Base-by-base conservation (phyloP, 75 land plant species). In the Cunninghamia lanceolata region DNA sequence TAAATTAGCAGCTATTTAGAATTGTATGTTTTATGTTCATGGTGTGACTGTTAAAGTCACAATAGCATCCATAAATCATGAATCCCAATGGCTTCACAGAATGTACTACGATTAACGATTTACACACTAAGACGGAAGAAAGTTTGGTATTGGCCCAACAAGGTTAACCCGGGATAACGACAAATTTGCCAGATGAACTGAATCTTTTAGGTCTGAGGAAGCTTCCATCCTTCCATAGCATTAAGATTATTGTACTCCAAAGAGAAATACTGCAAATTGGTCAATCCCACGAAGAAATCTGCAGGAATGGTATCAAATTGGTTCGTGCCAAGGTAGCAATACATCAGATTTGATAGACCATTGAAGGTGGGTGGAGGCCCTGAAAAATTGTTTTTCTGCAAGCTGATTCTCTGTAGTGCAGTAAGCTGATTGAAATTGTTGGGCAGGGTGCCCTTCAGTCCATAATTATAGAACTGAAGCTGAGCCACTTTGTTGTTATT, bases 271-370 rank as follows among this genome's bases (percentile, higher is more conserved):
- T 86, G 34, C 45, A 94, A 79, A 84, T 71, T 83, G 14, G 6
- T 70, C 16, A 96, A 89, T 19, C 94, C 97, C 25, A 63, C 80
- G 86, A 95, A 96, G 85, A 96, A 96, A 90, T 94, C 98, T 6
- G 83, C 63, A 1, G 98, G 97, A 54, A 96, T 96, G 0, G 94
- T 85, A 80, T 91, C 92, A 80, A 96, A 96, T 7, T 83, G 14
- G 79, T 96, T 96, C 66, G 53, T 56, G 88, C 88, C 91, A 25
- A 95, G 80, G 56, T 87, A 96, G 30, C 88, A 94, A n/a, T 85
- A 87, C 86, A 46, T 66, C 78, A 96, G 87, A 21, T 89, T 83
- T 3, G 93, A 87, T 50, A 96, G 88, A 2, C 95, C 97, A 76
- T 85, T 94, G 85, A 96, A 90, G 14, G 92, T 83, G 19, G 98